These are phyloP conservation scores for Ascodesmis nigricans DNA, from an alignment of 495 filamentous ascomycete species.

Conservation along the genomic window DNA sequence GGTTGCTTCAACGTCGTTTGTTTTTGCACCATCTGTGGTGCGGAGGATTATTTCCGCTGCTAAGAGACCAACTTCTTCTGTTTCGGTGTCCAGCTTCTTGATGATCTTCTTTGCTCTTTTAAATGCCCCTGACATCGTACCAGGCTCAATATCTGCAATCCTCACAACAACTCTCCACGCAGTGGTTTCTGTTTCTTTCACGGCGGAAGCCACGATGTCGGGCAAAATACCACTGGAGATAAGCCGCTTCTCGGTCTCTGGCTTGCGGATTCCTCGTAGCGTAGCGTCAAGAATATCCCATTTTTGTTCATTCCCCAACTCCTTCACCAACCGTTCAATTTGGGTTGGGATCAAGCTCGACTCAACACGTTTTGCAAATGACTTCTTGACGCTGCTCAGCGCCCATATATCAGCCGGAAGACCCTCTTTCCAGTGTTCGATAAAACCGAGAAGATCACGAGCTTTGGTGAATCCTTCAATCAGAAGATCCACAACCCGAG, in stretches of 20 bases:
- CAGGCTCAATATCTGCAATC: conserved; percentile 1
- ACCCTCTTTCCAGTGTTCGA: conserved; percentile 10
- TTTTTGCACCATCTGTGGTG: no score
- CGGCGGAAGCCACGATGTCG: conserved; percentile 1
- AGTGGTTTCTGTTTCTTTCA: not conserved
- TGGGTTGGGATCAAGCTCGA: conserved; percentile 7
- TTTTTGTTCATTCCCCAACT: conserved; percentile 4
- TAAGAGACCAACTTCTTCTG: no score
- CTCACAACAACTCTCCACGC: conserved; percentile 5
- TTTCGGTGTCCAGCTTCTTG: no score
- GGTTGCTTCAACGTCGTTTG: no score
- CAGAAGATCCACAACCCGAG: conserved; percentile 9
- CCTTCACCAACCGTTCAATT: conserved; percentile 11
- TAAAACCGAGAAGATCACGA: conserved; percentile 15
- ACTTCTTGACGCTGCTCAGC: no score
- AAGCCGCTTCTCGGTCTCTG: conserved; percentile 11
- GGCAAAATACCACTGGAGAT: not conserved
- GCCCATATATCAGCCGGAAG: no score
- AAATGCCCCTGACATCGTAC: no score
- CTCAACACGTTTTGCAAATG: conserved; percentile 12
- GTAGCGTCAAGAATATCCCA: conserved; percentile 17
- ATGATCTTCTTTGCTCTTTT: no score
- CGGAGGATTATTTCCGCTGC: no score
- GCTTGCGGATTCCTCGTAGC: conserved; percentile 14
- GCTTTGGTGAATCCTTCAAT: conserved; percentile 16